These are phyloP conservation scores for Pythium scleroteichum DNA, from an alignment of 352 stramenopile species.

Conservation along the genomic window DNA sequence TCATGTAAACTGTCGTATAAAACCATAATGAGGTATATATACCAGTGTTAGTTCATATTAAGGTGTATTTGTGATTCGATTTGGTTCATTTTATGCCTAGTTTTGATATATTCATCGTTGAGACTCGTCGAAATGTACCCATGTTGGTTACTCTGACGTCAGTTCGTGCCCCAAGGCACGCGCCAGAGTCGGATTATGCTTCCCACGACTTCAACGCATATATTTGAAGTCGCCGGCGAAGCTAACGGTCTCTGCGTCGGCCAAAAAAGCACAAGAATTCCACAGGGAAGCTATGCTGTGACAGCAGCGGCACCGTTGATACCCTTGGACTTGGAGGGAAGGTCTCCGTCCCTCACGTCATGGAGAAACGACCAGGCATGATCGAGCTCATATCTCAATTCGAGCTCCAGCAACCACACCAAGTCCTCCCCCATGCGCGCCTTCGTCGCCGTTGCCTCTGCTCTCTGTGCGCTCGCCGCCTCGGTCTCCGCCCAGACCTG, in stretches of 20 bases:
- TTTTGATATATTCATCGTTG: background rate
- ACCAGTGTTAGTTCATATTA: background rate
- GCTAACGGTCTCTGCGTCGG: too few species aligned
- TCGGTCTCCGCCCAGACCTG: conserved; percentile 18
- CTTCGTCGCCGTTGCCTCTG: conserved; percentile 16
- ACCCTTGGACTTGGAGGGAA: too few species aligned
- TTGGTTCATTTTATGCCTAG: background rate
- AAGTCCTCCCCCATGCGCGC: conserved; percentile 2
- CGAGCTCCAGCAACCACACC: background rate
- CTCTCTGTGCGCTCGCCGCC: conserved; percentile 19
- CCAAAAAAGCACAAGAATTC: background rate
- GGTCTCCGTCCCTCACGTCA: too few species aligned
- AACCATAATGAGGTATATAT: background rate
- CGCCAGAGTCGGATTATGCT: too few species aligned
- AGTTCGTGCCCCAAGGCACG: too few species aligned
- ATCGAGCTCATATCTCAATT: conserved; percentile 17
- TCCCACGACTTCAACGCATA: too few species aligned
- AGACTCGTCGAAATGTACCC: too few species aligned
- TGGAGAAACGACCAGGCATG: too few species aligned
- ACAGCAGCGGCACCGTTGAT: too few species aligned
- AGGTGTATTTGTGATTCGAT: background rate
- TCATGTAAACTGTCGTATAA: background rate
- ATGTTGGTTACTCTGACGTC: too few species aligned
- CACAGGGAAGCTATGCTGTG: too few species aligned
- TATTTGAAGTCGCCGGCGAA: too few species aligned